phyloP scores from a whole-genome alignment of 2,329 filamentous ascomycete species.

The Tolypocladium ovalisporum region DNA sequence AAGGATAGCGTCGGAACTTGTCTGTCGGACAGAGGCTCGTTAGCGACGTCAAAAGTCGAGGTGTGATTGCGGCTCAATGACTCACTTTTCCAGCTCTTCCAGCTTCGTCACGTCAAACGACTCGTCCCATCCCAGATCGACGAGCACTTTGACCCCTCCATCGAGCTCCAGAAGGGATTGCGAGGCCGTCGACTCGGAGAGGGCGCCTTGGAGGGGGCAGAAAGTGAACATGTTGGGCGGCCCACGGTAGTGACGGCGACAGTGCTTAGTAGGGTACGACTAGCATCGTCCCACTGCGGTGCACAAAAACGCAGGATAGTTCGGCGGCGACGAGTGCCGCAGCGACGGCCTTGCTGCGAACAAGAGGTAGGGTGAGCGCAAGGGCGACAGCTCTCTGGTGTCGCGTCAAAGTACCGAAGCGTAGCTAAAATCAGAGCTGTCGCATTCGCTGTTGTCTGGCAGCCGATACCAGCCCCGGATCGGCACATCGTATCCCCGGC shows the following conservation, averaged over 20 bases:
- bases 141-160: slow-evolving; percentile 87
- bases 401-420: neutral
- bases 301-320: neutral
- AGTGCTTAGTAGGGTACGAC: neutral
- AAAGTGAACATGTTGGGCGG: slow-evolving; percentile 80
- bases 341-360: neutral
- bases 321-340: neutral
- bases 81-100: slow-evolving; percentile 79
- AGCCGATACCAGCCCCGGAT: neutral
- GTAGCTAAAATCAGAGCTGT: neutral
- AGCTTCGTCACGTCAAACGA: slow-evolving; percentile 74
- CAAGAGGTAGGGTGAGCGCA: neutral
- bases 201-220: slow-evolving; percentile 81
- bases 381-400: neutral
- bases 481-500: neutral
- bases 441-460: neutral
- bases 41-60: neutral
- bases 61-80: slow-evolving; percentile 1
- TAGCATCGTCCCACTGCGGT: neutral
- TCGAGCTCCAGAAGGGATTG: slow-evolving; percentile 96
- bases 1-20: slow-evolving; percentile 86
- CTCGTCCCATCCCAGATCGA: slow-evolving; percentile 95
- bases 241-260: neutral
- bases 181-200: slow-evolving; percentile 75
- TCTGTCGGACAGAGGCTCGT: slow-evolving; percentile 30